These are phyloP conservation scores for Papiliotrema nemorosa DNA, from an alignment of 1,284 basidiomycete genomes.

Conservation along the genomic window DNA sequence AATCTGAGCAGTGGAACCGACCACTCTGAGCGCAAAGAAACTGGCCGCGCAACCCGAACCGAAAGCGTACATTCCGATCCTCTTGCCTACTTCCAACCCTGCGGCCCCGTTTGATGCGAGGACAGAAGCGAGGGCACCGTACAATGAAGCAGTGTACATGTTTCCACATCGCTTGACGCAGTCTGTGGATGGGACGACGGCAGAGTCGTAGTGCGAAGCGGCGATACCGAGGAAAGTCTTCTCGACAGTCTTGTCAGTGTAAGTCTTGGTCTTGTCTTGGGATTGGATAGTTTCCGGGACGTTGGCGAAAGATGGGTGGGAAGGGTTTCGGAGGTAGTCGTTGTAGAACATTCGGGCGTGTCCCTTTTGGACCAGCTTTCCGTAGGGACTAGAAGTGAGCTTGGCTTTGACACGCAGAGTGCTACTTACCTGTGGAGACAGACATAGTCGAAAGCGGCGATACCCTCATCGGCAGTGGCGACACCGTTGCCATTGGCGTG, in stretches of 20 bases:
- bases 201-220: constrained; percentile 66
- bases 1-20: constrained; percentile 79
- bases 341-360: constrained; percentile 73
- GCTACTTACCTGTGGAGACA: constrained; percentile 70
- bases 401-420: not conserved
- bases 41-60: constrained; percentile 87
- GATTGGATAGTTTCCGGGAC: constrained; percentile 67
- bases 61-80: constrained; percentile 88
- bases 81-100: constrained; percentile 66
- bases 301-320: constrained; percentile 67
- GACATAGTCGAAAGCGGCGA: constrained; percentile 80
- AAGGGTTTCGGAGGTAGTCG: constrained; percentile 82
- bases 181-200: constrained; percentile 72
- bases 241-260: constrained; percentile 91
- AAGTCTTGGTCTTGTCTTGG: constrained; percentile 65
- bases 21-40: constrained; percentile 82
- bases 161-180: constrained; percentile 88
- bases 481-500: constrained; percentile 33
- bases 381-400: constrained; percentile 63
- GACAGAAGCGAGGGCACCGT: constrained; percentile 84
- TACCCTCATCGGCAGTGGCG: constrained; percentile 56
- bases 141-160: constrained; percentile 98
- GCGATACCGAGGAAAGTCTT: constrained; percentile 81
- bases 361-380: constrained; percentile 97
- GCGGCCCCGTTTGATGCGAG: constrained; percentile 64